Evolutionary conservation across 2,329 filamentous ascomycete species (phyloP).

Genomic region (Raffaelea ambrosiae): DNA sequence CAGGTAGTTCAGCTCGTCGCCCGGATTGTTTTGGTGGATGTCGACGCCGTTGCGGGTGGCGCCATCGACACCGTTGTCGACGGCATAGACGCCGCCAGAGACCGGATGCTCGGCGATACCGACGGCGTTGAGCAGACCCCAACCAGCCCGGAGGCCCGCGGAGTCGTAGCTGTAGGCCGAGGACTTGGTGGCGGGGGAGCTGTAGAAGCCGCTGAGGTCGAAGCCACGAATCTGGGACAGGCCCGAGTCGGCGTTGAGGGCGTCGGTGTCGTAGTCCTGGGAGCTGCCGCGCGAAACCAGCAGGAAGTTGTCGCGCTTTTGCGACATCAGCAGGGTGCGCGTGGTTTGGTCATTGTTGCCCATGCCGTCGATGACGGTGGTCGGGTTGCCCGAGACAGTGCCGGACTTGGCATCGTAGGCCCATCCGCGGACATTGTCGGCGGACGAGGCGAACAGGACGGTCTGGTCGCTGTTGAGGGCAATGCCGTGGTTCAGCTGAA

Average conservation of each 20-base stretch:
- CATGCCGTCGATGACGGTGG: constrained; percentile 56
- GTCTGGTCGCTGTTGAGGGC: constrained; percentile 43
- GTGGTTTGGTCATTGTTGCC: constrained; percentile 48
- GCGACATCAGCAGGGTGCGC: constrained; percentile 56
- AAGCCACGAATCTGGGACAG: constrained; percentile 60
- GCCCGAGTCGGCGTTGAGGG: constrained; percentile 43
- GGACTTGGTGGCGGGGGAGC: background rate
- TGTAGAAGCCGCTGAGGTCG: constrained; percentile 24
- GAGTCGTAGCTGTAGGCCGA: constrained; percentile 35
- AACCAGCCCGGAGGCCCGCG: constrained; percentile 40
- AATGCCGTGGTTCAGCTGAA: constrained; percentile 47
- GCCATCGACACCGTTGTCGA: constrained; percentile 23
- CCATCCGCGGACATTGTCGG: constrained; percentile 54
- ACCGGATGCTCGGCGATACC: constrained; percentile 47
- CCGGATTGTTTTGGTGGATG: constrained; percentile 59
- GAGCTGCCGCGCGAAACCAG: constrained; percentile 58
- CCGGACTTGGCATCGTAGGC: constrained; percentile 48
- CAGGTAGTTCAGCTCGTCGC: constrained; percentile 64
- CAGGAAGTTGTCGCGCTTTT: constrained; percentile 30
- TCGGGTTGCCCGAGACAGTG: constrained; percentile 31
- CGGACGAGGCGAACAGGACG: constrained; percentile 49
- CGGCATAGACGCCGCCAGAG: constrained; percentile 18
- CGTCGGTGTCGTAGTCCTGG: constrained; percentile 50
- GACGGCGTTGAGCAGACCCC: constrained; percentile 63
- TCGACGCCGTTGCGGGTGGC: constrained; percentile 44